Evolutionary conservation across 208 protist species (phyloP), one percentile per base, ranked within the genome.

Genomic region (Acanthamoeba quina): DNA sequence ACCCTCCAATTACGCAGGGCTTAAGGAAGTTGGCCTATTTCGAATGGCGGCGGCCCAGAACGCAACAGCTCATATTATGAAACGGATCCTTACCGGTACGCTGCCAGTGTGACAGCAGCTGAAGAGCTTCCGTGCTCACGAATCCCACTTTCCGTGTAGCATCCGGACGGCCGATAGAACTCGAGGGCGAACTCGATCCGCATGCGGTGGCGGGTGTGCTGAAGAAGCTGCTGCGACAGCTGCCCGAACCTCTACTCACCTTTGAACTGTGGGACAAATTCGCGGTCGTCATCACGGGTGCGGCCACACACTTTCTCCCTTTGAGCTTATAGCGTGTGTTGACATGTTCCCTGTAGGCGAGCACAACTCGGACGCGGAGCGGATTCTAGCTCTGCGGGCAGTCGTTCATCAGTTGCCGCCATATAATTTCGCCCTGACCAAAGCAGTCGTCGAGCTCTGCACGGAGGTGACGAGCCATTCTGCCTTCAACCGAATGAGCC

Each of bases 201-300:
- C 85, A 91, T 31, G 62, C 85, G 5, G 85, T 91, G n/a, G 85
- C 85, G 10, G 85, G 85, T 21, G 41, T 91, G 29, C 62, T 66
- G 19, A 91, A 91, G 85, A 91, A 91, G 58, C 34, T 91, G 5
- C 85, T 91, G 41, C 85, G 85, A 21, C 60, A 66, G 60, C 85
- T 91, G 60, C 85, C 85, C 21, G 85, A 91, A 26, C 85, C 85
- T 7, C 85, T 91, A 0, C 85, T 91, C 41, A 91, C 85, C 29
- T 91, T 91, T 49, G 85, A 91, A 34, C 60, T 74, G 5, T 91
- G 85, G 85, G 85, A 91, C 41, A 49, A 91, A 19, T 91, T 91
- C 41, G 62, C 54, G 0, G 21, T 54, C 21, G 85, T 72, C 41
- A 72, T 91, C 58, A 66, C 54, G 5, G 85, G 58, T 90, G 29